A percentile compares a stretch with the other conserved stretches of the same genome.
phyloP scores from a whole-genome alignment of 2,329 filamentous ascomycete species.

The Alternaria sp. region DNA sequence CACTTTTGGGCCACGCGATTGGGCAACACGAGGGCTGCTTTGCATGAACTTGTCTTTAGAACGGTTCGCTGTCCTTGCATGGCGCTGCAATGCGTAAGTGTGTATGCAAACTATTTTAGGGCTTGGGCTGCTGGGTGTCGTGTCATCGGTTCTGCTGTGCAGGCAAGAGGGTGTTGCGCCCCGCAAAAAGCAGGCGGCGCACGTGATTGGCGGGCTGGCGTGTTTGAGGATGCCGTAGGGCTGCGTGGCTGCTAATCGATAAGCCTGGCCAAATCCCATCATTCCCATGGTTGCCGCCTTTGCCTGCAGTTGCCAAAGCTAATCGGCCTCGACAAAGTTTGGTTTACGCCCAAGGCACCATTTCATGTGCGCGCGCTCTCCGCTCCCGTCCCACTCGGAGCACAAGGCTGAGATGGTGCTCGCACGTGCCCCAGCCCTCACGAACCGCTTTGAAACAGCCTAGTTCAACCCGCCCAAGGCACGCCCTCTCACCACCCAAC shows the following conservation, averaged over 20 bases:
- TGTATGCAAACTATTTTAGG: slow-evolving; percentile 13
- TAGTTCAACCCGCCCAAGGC: slow-evolving; percentile 6
- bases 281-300: neutral
- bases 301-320: neutral
- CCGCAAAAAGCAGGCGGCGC: slow-evolving; percentile 17
- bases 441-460: slow-evolving; percentile 24
- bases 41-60: slow-evolving; percentile 32
- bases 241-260: slow-evolving; percentile 1
- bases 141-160: slow-evolving; percentile 16
- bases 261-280: neutral
- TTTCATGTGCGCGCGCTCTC: neutral
- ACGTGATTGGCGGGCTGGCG: neutral
- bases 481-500: slow-evolving; percentile 2
- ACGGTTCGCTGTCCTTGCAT: slow-evolving; percentile 25
- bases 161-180: slow-evolving; percentile 16
- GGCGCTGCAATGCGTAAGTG: neutral
- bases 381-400: slow-evolving; percentile 3
- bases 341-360: no score
- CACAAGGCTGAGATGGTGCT: slow-evolving; percentile 4
- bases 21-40: slow-evolving; percentile 7
- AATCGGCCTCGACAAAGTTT: neutral
- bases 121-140: slow-evolving; percentile 1
- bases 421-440: slow-evolving; percentile 2
- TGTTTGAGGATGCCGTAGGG: neutral
- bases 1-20: slow-evolving; percentile 9